These are phyloP conservation scores for Russula compacta DNA, from an alignment of 768 basidiomycete species.

Conservation along the genomic window DNA sequence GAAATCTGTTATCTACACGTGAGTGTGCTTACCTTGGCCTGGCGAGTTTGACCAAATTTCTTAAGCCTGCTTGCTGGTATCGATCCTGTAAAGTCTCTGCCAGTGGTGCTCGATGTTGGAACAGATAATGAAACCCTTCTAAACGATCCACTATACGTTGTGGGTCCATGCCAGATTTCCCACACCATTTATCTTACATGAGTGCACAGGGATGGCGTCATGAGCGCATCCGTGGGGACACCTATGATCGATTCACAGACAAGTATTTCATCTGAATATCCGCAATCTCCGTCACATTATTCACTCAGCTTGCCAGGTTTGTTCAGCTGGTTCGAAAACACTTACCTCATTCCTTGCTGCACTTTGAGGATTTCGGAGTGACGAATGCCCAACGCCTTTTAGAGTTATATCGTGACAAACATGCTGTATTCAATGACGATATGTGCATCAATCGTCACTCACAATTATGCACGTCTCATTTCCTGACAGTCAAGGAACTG, in stretches of 20 bases:
- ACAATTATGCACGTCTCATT: background rate
- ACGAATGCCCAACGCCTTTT: constrained; percentile 65
- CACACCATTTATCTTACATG: background rate
- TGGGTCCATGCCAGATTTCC: constrained; percentile 27
- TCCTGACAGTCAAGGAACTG: constrained; percentile 55
- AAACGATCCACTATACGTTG: constrained; percentile 57
- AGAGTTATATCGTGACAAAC: constrained; percentile 49
- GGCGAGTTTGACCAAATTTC: background rate
- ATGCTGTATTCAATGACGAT: constrained; percentile 78
- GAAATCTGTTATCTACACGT: constrained; percentile 75
- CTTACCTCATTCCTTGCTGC: constrained; percentile 54
- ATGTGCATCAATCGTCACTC: constrained; percentile 36
- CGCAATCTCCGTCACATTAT: background rate
- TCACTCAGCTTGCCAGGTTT: constrained; percentile 37
- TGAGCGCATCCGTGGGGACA: constrained; percentile 57
- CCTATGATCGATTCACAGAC: constrained; percentile 73
- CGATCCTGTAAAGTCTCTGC: constrained; percentile 48
- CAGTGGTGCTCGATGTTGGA: constrained; percentile 65
- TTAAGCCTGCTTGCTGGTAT: constrained; percentile 55
- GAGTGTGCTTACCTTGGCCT: constrained; percentile 14
- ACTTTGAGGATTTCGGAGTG: constrained; percentile 84
- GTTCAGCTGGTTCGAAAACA: constrained; percentile 69
- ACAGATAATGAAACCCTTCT: constrained; percentile 61
- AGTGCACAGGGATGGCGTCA: constrained; percentile 58
- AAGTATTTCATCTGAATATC: constrained; percentile 34